A percentile compares a stretch with the other conserved stretches of the same genome.
phyloP scores from a whole-genome alignment of 2,329 filamentous ascomycete species.

The Tolypocladium tropicale region DNA sequence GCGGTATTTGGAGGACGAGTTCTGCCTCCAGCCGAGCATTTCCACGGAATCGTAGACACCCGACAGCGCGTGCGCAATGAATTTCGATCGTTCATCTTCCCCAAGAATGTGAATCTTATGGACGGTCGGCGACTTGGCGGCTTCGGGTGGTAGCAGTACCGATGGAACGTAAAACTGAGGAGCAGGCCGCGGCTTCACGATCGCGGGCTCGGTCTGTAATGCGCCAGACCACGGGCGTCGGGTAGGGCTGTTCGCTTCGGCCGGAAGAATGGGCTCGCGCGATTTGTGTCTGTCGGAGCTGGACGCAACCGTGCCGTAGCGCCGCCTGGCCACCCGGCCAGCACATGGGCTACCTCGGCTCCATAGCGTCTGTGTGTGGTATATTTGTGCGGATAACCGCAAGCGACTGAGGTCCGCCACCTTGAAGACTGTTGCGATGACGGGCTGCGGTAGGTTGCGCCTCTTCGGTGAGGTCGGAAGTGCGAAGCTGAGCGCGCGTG shows the following conservation, averaged over 20 bases:
- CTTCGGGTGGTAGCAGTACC: conserved; percentile 21
- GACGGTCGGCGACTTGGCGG: conserved; percentile 19
- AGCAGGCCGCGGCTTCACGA: conserved; percentile 1
- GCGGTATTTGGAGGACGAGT: conserved; percentile 17
- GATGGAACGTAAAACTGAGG: conserved; percentile 24
- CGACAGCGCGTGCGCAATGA: conserved; percentile 29
- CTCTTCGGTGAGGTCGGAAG: neutral
- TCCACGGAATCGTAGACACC: conserved; percentile 30
- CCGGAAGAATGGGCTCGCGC: conserved; percentile 10
- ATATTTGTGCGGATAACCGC: conserved; percentile 34
- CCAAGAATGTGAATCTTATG: conserved; percentile 32
- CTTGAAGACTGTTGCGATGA: conserved; percentile 13
- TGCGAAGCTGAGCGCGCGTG: neutral
- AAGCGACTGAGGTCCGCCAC: conserved; percentile 26
- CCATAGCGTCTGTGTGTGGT: conserved; percentile 26
- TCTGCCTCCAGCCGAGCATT: conserved; percentile 17
- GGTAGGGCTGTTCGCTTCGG: conserved; percentile 6
- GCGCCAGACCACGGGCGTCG: conserved; percentile 12
- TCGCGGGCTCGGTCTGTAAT: conserved; percentile 7
- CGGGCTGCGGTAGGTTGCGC: neutral
- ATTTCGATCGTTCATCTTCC: conserved; percentile 28
- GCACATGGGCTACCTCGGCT: conserved; percentile 24
- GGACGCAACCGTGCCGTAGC: conserved; percentile 18
- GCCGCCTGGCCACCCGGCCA: conserved; percentile 27
- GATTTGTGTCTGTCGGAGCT: conserved; percentile 11